A percentile compares a stretch with the other conserved stretches of the same genome.
Conservation (phyloP, 1,284 basidiomycete species). For the Prillingera fragicola region DNA sequence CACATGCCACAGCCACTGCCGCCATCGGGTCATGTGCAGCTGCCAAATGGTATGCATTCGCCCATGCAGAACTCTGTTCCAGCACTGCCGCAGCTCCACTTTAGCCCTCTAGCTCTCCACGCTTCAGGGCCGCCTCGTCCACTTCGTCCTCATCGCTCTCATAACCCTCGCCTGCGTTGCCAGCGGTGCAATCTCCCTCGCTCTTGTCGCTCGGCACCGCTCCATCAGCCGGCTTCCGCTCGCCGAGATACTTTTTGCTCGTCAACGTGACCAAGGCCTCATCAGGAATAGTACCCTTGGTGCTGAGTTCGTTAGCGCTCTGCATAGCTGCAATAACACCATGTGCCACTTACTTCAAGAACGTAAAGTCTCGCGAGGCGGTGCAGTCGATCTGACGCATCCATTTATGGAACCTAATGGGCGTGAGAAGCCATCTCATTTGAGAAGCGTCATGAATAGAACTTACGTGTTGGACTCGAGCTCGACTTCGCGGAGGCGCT, state of each 20-base stretch:
- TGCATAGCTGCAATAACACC: conserved; percentile 52
- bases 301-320: conserved; percentile 55
- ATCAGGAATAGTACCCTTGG: conserved; percentile 63
- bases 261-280: conserved; percentile 54
- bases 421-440: neutral
- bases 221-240: conserved; percentile 52
- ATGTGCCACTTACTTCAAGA: conserved; percentile 32
- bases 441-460: neutral
- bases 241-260: conserved; percentile 55
- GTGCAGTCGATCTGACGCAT: conserved; percentile 41
- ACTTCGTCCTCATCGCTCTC: conserved; percentile 49
- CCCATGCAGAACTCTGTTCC: too few relatives aligned
- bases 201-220: conserved; percentile 62
- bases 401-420: conserved; percentile 42
- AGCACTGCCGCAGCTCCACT: neutral
- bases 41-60: too few relatives aligned
- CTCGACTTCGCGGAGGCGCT: conserved; percentile 76
- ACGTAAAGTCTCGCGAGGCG: conserved; percentile 23
- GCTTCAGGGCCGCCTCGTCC: conserved; percentile 56
- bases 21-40: too few relatives aligned
- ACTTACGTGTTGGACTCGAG: conserved; percentile 70
- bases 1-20: too few relatives aligned
- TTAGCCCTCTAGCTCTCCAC: conserved; percentile 68
- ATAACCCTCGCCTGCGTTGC: conserved; percentile 52
- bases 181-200: conserved; percentile 62